phyloP scores from a whole-genome alignment of 176 grass and related monocot genomes.

The Miscanthus lutarioriparius region DNA sequence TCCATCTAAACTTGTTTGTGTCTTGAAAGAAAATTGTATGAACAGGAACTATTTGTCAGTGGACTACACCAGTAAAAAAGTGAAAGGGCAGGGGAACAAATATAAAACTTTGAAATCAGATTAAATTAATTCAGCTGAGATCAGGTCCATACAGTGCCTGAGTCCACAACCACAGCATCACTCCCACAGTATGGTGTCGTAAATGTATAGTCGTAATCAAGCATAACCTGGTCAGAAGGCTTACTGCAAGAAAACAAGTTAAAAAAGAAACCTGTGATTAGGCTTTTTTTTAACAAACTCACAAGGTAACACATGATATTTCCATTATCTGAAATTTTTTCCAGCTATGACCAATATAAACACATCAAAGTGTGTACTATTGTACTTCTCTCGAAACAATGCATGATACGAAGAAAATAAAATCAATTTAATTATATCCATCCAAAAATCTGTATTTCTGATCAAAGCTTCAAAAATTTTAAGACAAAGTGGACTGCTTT shows the following conservation, averaged over 20 bases:
- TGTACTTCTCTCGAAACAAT: background rate
- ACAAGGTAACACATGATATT: background rate
- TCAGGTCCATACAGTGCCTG: slow-evolving; percentile 37
- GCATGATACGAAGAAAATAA: background rate
- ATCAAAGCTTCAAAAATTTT: background rate
- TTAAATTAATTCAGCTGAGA: background rate
- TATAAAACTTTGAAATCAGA: background rate
- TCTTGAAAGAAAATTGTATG: slow-evolving; percentile 15
- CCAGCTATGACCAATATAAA: background rate
- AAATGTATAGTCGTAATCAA: slow-evolving; percentile 98
- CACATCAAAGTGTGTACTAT: background rate
- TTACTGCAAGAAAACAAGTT: slow-evolving; percentile 66
- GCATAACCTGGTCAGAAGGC: slow-evolving; percentile 83
- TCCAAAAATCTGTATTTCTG: background rate
- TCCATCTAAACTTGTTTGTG: slow-evolving; percentile 59
- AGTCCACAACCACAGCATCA: slow-evolving; percentile 39
- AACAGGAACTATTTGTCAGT: background rate
- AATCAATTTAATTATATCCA: background rate
- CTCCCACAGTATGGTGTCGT: slow-evolving; percentile 85
- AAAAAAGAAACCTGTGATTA: background rate
- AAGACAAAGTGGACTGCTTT: background rate
- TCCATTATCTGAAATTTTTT: background rate
- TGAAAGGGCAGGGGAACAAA: background rate
- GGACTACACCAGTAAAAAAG: background rate
- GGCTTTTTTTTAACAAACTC: background rate